Conservation (phyloP, 352 stramenopile species). For the Pythium coloratum region DNA sequence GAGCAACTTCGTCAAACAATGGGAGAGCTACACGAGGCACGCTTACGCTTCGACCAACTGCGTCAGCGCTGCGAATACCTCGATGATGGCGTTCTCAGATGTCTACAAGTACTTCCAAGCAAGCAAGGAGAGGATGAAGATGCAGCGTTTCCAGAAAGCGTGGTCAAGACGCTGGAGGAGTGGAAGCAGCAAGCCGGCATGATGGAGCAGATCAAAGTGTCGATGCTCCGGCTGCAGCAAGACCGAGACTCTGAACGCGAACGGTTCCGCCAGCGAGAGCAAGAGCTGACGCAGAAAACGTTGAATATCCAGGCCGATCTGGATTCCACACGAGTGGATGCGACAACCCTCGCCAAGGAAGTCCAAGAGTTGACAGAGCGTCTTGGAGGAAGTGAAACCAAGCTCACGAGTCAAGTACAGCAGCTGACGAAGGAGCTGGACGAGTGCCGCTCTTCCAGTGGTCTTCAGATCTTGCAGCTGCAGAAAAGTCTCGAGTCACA, state of each 20-base stretch:
- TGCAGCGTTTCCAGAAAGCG: slow-evolving; percentile 22
- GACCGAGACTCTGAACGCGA: slow-evolving; percentile 47
- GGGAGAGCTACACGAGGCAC: slow-evolving; percentile 34
- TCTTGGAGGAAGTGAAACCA: slow-evolving; percentile 40
- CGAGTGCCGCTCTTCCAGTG: slow-evolving; percentile 31
- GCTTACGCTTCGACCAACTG: slow-evolving; percentile 38
- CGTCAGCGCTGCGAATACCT: slow-evolving; percentile 32
- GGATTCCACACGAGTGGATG: slow-evolving; percentile 41
- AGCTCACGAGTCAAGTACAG: slow-evolving; percentile 42
- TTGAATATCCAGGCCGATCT: slow-evolving; percentile 38
- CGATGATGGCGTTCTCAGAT: slow-evolving; percentile 27
- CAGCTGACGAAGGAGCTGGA: slow-evolving; percentile 55
- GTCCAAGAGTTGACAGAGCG: slow-evolving; percentile 46
- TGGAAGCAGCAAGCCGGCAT: slow-evolving; percentile 16
- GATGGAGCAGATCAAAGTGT: slow-evolving; percentile 51
- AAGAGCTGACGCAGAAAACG: slow-evolving; percentile 39
- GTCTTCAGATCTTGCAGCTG: slow-evolving; percentile 58
- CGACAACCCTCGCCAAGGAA: slow-evolving; percentile 48
- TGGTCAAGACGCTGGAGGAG: slow-evolving; percentile 29
- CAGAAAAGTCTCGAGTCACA: slow-evolving; percentile 58
- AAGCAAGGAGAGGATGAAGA: neutral
- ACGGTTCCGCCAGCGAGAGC: slow-evolving; percentile 37
- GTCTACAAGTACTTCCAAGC: slow-evolving; percentile 36
- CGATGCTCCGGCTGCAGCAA: slow-evolving; percentile 46
- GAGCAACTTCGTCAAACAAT: slow-evolving; percentile 48